These are phyloP conservation scores for Populus hybrid DNA, from an alignment of 441 rosid genomes.

Conservation along the genomic window DNA sequence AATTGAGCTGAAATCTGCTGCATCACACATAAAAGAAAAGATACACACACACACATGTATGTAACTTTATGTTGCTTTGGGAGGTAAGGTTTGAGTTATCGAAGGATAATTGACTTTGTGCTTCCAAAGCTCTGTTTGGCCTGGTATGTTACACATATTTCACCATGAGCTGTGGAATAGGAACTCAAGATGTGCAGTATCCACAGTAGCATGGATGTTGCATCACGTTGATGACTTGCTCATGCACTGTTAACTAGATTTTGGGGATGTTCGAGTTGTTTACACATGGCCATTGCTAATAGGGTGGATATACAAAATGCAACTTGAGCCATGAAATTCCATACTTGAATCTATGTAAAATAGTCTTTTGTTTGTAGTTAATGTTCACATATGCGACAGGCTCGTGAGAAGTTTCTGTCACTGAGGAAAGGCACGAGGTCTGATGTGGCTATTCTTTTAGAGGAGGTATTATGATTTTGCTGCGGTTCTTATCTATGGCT, in stretches of 20 bases:
- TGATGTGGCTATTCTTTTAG: constrained; percentile 70
- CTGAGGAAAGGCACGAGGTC: constrained; percentile 91
- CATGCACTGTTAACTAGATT: background rate
- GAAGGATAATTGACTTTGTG: background rate
- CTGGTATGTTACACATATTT: background rate
- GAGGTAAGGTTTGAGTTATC: background rate
- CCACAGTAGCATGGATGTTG: background rate
- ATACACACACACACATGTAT: too few relatives aligned
- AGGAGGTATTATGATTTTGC: constrained; percentile 60
- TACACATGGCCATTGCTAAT: background rate
- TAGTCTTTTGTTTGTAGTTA: background rate
- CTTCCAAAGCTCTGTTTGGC: background rate
- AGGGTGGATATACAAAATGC: background rate
- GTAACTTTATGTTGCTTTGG: background rate
- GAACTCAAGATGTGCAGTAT: background rate
- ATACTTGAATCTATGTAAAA: background rate
- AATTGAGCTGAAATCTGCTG: background rate
- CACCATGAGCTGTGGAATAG: background rate
- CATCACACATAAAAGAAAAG: background rate
- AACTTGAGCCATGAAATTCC: background rate
- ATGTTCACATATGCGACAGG: constrained; percentile 36
- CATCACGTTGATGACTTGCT: background rate
- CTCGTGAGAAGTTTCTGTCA: constrained; percentile 97
- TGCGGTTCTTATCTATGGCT: constrained; percentile 10
- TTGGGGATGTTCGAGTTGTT: background rate